Evolutionary conservation across 306 rosid genomes (phyloP), one percentile per base, ranked within the genome.

Genomic region (Glycine latifolia): DNA sequence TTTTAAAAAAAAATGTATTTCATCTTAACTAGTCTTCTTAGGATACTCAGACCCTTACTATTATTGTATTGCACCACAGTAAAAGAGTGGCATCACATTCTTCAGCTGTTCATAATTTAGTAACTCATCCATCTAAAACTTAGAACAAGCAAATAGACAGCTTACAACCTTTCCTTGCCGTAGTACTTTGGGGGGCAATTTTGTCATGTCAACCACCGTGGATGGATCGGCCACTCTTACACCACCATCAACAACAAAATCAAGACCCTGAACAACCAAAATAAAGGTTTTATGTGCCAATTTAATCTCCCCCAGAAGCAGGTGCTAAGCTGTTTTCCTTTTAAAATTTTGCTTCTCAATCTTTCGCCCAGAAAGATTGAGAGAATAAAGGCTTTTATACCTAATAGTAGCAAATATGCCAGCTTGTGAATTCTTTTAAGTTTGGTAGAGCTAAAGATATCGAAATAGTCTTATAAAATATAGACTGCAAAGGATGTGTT

Each of bases 181-280:
- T 60, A 87, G 82, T 73, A 95, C 89, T 87, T 75, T 89, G 8
- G 97, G 94, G 84, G 99, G 99, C 71, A 78, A 52, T 76, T 85
- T 87, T 0, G 93, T 90, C 97, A 95, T 89, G 90, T 95, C 97
- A 81, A 93, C 97, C 83, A 95, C 97, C 14, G 97, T 95, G 82
- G 97, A 93, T 37, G 97, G 95, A 79, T 95, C 94, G 3, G 99
- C 99, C 81, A 95, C 86, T 86, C 99, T 89, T 55, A 91, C 73
- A 60, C 97, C 97, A 14, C 95, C 97, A 88, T 91, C 94, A 66
- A 95, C 90, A 79, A 95, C 94, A 84, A 95, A 93, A 92, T 95
- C 97, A 82, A 95, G 97, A 85, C 99, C 99, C 99, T 95, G 69
- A 52, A 82, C 79, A 76, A 80, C 73, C 79, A 13, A 74, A 77